Percentiles rank a stretch among this genome's conserved stretches.
Conservation (phyloP, 768 basidiomycete genomes). For the Trametes gibbosa region DNA sequence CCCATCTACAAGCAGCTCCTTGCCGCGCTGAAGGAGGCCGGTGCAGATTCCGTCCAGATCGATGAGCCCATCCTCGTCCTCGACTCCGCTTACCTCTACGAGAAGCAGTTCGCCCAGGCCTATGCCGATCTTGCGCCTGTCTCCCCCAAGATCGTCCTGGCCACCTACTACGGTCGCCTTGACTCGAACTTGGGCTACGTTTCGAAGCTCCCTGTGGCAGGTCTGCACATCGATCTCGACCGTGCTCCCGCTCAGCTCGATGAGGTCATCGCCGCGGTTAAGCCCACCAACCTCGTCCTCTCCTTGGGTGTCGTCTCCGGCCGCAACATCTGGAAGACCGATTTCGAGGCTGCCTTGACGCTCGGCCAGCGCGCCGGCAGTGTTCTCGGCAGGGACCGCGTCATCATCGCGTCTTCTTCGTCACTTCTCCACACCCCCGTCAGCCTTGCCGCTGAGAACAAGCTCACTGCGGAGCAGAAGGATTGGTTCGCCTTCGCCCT, state of each 20-base stretch:
- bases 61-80: constrained; percentile 97
- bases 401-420: constrained; percentile 93
- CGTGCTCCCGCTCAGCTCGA: constrained; percentile 91
- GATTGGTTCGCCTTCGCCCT: constrained; percentile 99
- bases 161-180: constrained; percentile 97
- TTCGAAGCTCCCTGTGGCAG: constrained; percentile 88
- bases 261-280: constrained; percentile 76
- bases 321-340: constrained; percentile 99
- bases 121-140: constrained; percentile 81
- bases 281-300: constrained; percentile 74
- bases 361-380: constrained; percentile 82
- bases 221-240: constrained; percentile 95
- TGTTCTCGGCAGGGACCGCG: constrained; percentile 79
- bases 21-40: constrained; percentile 86
- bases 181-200: constrained; percentile 87
- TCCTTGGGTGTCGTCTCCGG: constrained; percentile 97
- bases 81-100: constrained; percentile 74
- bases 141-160: constrained; percentile 88
- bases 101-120: constrained; percentile 74
- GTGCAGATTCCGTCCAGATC: constrained; percentile 92
- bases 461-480: constrained; percentile 83
- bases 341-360: constrained; percentile 81
- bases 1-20: constrained; percentile 91
- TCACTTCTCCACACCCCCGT: constrained; percentile 98
- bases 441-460: constrained; percentile 88